Evolutionary conservation across 2,329 filamentous ascomycete genomes (phyloP).

Genomic region (Moelleriella libera): DNA sequence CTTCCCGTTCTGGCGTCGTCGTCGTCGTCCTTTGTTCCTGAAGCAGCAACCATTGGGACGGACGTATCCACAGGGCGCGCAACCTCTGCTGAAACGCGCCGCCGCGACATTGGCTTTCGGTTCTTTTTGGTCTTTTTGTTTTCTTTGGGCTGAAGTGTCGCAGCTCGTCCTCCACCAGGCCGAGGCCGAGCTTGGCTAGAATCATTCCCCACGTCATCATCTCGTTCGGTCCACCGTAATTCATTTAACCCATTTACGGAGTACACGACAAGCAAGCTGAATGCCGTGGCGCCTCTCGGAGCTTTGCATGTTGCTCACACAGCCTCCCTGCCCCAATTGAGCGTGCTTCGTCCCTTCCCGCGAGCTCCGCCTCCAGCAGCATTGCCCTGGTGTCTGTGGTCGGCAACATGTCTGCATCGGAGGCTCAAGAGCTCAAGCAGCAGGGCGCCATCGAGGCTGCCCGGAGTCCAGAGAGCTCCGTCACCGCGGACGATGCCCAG

Average conservation of each 20-base stretch:
- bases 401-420: slow-evolving; percentile 18
- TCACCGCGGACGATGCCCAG: slow-evolving; percentile 59
- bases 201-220: background rate
- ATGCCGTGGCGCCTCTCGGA: background rate
- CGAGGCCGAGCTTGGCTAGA: too few species aligned
- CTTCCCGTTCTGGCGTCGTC: background rate
- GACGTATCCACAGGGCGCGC: too few species aligned
- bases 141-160: too few species aligned
- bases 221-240: background rate
- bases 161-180: background rate
- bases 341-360: background rate
- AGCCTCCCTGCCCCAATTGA: slow-evolving; percentile 4
- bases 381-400: slow-evolving; percentile 4
- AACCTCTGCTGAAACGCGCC: too few species aligned
- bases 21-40: too few species aligned
- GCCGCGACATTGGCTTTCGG: too few species aligned
- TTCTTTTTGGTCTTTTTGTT: too few species aligned
- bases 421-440: slow-evolving; percentile 55
- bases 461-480: slow-evolving; percentile 50
- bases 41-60: too few species aligned
- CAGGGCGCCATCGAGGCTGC: slow-evolving; percentile 70
- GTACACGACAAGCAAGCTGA: too few species aligned
- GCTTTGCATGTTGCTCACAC: slow-evolving; percentile 2
- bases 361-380: background rate
- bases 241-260: background rate